Base-by-base conservation (phyloP, 1,284 basidiomycete genomes). In the Porodaedalea pini region DNA sequence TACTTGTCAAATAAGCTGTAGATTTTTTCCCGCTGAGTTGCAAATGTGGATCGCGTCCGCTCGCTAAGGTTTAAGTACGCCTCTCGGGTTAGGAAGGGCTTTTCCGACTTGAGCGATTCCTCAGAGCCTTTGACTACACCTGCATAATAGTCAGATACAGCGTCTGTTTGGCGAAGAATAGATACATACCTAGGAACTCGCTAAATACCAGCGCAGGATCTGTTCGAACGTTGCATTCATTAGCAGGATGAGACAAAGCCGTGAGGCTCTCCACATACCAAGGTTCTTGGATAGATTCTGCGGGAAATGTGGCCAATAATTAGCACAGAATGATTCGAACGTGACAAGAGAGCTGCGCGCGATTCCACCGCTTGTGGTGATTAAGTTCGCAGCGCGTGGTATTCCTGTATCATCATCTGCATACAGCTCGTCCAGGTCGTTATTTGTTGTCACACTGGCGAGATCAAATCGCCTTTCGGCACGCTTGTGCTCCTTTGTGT, bases 121-220 rank as follows among this genome's bases (percentile, higher is more conserved):
- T 87, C 83, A 0, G 83, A 84, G 1, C 88, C 87, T 63, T 82
- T 81, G 64, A 90, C 85, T 1, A 87, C 78, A 25, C 86, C 86
- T 86, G 39, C 3, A 43, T 43, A 15, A 31, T 32, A 47, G 43
- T 47, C 32, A 60, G 52, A 47, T n/a, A n/a, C n/a, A n/a, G 15
- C 31, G 17, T 10, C 10, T 8, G 23, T 36, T 21, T 13, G 13
- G 8, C 17, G n/a, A 47, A 59, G 21, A 17, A 19, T n/a, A 19
- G n/a, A 44, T 15, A 37, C 32, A 15, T 59, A 80, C 85, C 86
- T 62, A 89, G 76, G 41, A 90, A 73, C 62, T 90, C 86, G n/a
- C 77, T 81, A 62, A 81, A 90, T 2, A 87, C 80, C 6, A 87
- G 71, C 2, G 79, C 74, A 0, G 85, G 76, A 65, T 86, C 86